phyloP scores from a whole-genome alignment of 805 yeast species.

The Saccharomycopsis sp. region DNA sequence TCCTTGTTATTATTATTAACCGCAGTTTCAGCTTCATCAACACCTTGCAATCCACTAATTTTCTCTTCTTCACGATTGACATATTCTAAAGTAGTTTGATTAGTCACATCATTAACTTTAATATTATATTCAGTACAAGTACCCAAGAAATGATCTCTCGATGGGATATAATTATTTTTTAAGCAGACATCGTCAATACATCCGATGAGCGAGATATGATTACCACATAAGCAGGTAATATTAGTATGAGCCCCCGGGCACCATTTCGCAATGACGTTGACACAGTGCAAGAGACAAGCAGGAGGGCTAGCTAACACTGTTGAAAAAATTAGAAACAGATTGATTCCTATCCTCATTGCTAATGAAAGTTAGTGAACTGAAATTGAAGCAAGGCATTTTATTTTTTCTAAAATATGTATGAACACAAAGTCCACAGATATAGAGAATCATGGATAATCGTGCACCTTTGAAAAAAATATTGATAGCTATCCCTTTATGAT shows the following conservation, averaged over 20 bases:
- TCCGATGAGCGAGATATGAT: constrained; percentile 33
- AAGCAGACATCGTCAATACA: constrained; percentile 42
- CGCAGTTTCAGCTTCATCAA: not conserved
- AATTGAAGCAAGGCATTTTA: no score
- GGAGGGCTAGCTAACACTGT: constrained; percentile 37
- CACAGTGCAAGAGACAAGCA: constrained; percentile 42
- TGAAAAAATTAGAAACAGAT: not conserved
- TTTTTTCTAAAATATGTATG: no score
- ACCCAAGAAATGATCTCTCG: constrained; percentile 43
- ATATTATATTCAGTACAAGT: constrained; percentile 31
- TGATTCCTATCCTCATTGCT: not conserved
- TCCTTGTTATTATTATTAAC: not conserved
- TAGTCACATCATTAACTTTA: constrained; percentile 9
- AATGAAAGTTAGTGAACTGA: not conserved
- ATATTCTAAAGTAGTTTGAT: constrained; percentile 9
- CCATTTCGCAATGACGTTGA: constrained; percentile 31
- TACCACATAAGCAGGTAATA: constrained; percentile 35
- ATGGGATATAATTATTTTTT: constrained; percentile 1
- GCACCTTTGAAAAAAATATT: no score
- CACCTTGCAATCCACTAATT: not conserved
- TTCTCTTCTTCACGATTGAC: not conserved
- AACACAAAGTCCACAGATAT: no score
- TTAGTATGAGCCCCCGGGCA: constrained; percentile 32
- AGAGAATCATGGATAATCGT: no score
- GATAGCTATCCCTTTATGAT: no score